These are phyloP conservation scores for Zygoascus tannicola DNA, from an alignment of 805 yeast species.

Conservation along the genomic window DNA sequence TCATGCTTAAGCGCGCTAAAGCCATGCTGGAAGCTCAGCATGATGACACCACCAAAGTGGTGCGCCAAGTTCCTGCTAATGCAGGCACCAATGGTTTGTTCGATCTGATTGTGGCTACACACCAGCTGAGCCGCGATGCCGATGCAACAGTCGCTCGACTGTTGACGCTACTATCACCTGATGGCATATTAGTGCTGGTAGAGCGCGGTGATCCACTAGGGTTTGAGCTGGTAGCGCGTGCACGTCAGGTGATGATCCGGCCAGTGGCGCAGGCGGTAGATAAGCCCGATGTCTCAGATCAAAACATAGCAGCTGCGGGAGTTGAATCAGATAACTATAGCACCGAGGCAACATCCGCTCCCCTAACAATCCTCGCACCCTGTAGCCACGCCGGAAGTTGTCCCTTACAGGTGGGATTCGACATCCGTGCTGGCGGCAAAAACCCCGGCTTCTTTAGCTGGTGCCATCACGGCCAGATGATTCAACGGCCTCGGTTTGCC, in stretches of 20 bases:
- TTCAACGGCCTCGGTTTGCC: conserved; percentile 70
- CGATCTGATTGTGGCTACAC: conserved; percentile 76
- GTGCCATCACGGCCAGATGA: conserved; percentile 64
- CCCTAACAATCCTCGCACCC: conserved; percentile 67
- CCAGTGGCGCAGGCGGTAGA: conserved; percentile 41
- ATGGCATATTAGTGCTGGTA: conserved; percentile 67
- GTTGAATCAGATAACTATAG: conserved; percentile 16
- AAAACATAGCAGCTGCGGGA: too few relatives aligned
- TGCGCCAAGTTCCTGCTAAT: neutral
- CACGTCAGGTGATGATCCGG: conserved; percentile 81
- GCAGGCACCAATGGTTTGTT: conserved; percentile 28
- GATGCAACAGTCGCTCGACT: conserved; percentile 57
- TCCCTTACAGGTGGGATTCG: conserved; percentile 70
- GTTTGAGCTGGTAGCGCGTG: conserved; percentile 79
- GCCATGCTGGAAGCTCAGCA: conserved; percentile 61
- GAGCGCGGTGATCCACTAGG: conserved; percentile 91
- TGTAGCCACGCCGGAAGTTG: conserved; percentile 82
- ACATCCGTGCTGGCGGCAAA: conserved; percentile 19
- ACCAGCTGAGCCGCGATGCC: conserved; percentile 61
- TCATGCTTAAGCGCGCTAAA: conserved; percentile 77
- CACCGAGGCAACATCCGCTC: conserved; percentile 1
- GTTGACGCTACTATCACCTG: conserved; percentile 56
- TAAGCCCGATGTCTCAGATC: conserved; percentile 23
- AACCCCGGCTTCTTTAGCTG: conserved; percentile 39
- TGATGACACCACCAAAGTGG: conserved; percentile 6